phyloP scores from a whole-genome alignment of 208 protist genomes.

The Phytomonas francai region DNA sequence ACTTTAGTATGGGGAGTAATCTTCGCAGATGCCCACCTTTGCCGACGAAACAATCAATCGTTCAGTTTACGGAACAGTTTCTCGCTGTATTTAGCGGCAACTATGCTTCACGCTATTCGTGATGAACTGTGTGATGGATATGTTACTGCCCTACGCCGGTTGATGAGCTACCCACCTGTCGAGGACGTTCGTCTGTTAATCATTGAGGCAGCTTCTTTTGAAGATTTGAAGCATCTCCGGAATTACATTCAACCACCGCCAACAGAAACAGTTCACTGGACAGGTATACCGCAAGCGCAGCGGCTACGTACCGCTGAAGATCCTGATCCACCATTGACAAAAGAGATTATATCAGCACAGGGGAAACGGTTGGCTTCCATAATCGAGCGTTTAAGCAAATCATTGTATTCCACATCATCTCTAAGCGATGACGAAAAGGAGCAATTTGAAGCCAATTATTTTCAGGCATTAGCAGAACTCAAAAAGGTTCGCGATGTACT shows the following conservation, averaged over 20 bases:
- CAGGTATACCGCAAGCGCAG: conserved; percentile 15
- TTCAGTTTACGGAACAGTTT: neutral
- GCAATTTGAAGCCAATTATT: conserved; percentile 23
- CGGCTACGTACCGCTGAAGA: conserved; percentile 8
- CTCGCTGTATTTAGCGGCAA: neutral
- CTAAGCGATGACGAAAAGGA: conserved; percentile 14
- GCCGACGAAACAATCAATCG: neutral
- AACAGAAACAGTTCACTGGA: conserved; percentile 3
- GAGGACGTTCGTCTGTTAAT: conserved; percentile 29
- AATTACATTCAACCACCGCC: conserved; percentile 9
- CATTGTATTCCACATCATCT: conserved; percentile 23
- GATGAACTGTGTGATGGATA: neutral
- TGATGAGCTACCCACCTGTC: conserved; percentile 84
- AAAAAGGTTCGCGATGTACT: conserved; percentile 73
- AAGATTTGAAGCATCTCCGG: conserved; percentile 9
- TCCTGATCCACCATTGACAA: neutral
- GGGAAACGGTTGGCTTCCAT: conserved; percentile 21
- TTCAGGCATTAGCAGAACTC: conserved; percentile 55
- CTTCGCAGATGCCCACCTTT: conserved; percentile 52
- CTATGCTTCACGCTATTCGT: neutral
- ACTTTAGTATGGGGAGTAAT: conserved; percentile 70
- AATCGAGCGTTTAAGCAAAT: conserved; percentile 25
- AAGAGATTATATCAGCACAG: conserved; percentile 10
- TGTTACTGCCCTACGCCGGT: conserved; percentile 24
- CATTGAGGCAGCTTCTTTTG: conserved; percentile 10